Percentiles rank a stretch among this genome's conserved stretches.
phyloP scores from a whole-genome alignment of 2,329 filamentous ascomycete genomes.

The Calonectria honghensis region DNA sequence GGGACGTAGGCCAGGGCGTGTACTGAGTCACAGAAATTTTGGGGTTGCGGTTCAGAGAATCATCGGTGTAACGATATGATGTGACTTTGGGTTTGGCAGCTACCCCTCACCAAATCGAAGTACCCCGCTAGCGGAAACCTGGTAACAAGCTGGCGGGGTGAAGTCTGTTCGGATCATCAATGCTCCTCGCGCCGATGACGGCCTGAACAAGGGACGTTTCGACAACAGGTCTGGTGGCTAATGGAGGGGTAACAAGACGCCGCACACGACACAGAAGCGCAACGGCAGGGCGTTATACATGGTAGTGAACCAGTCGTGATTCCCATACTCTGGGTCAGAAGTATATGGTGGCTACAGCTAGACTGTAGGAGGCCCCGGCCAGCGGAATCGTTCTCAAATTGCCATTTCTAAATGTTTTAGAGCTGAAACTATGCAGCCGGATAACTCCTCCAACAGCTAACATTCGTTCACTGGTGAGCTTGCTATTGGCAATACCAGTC shows the following conservation, averaged over 20 bases:
- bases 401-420: not conserved
- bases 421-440: not conserved
- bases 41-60: slow-evolving; percentile 48
- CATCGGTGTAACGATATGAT: slow-evolving; percentile 30
- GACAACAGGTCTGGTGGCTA: slow-evolving; percentile 3
- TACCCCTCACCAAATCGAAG: slow-evolving; percentile 26
- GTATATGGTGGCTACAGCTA: not conserved
- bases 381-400: not conserved
- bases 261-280: not conserved
- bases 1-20: slow-evolving; percentile 47
- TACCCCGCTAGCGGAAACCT: slow-evolving; percentile 48
- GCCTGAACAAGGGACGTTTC: slow-evolving; percentile 14
- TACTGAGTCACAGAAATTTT: slow-evolving; percentile 66
- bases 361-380: not conserved
- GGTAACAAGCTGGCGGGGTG: slow-evolving; percentile 53
- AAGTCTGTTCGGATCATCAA: slow-evolving; percentile 55
- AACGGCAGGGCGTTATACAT: slow-evolving; percentile 1
- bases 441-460: not conserved
- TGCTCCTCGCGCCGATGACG: slow-evolving; percentile 50
- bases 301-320: not conserved
- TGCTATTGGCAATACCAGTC: not conserved
- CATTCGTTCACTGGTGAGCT: not conserved
- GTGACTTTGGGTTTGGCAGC: slow-evolving; percentile 16
- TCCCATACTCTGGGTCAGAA: not conserved
- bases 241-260: slow-evolving; percentile 11